These are phyloP conservation scores for Leccinum subrobustum DNA, from an alignment of 1,284 basidiomycete genomes.

Conservation along the genomic window DNA sequence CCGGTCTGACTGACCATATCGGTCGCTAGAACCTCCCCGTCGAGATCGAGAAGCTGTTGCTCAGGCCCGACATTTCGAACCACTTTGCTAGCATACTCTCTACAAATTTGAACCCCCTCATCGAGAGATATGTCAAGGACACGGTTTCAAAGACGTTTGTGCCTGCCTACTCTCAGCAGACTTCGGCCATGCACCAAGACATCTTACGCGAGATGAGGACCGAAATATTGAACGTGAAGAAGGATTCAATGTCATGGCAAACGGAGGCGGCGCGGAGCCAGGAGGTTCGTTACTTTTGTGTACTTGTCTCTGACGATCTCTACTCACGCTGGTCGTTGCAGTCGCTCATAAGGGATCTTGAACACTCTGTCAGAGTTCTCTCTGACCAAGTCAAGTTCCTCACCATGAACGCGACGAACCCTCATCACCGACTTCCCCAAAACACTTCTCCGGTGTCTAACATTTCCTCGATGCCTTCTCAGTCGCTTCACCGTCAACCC, in stretches of 20 bases:
- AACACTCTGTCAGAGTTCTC: conserved; percentile 67
- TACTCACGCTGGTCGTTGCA: conserved; percentile 29
- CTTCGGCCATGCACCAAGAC: conserved; percentile 72
- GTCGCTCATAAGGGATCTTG: conserved; percentile 73
- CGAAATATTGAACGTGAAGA: conserved; percentile 73
- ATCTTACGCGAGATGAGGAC: conserved; percentile 68
- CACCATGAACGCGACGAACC: conserved; percentile 49
- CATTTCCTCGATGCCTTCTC: conserved; percentile 27
- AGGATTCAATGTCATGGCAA: conserved; percentile 76
- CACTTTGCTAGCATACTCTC: conserved; percentile 74
- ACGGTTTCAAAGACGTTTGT: conserved; percentile 69
- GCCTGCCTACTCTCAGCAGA: conserved; percentile 69
- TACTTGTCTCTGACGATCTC: not conserved
- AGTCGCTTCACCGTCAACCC: conserved; percentile 39
- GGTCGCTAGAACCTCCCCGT: conserved; percentile 59
- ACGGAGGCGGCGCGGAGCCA: conserved; percentile 70
- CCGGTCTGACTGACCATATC: conserved; percentile 12
- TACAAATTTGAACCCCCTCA: conserved; percentile 62
- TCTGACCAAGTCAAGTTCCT: conserved; percentile 80
- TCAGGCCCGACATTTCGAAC: conserved; percentile 71
- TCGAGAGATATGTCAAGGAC: conserved; percentile 80
- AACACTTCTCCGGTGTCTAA: conserved; percentile 24
- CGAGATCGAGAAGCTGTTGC: conserved; percentile 74
- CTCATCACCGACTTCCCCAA: conserved; percentile 27
- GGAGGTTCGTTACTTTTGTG: conserved; percentile 51